These are phyloP conservation scores for Alternaria sp. DNA, from an alignment of 2,329 filamentous ascomycete genomes.

Conservation along the genomic window DNA sequence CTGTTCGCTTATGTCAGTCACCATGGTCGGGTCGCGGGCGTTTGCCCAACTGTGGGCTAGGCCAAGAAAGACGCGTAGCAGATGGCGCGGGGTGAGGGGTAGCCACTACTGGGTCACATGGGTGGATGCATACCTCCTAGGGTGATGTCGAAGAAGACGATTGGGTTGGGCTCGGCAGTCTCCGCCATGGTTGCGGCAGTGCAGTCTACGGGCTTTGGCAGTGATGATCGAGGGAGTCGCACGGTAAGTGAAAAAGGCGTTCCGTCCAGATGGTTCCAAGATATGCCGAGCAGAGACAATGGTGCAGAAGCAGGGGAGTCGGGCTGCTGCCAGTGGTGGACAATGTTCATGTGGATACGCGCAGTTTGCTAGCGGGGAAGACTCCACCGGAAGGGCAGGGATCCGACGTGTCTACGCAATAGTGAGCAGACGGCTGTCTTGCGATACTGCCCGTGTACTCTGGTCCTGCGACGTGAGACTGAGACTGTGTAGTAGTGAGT, in stretches of 20 bases:
- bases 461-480: not conserved
- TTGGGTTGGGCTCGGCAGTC: slow-evolving; percentile 51
- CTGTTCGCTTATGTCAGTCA: slow-evolving; percentile 36
- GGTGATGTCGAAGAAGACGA: slow-evolving; percentile 79
- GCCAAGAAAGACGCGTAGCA: slow-evolving; percentile 20
- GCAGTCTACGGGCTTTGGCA: slow-evolving; percentile 23
- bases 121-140: slow-evolving; percentile 68
- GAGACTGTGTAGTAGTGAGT: not conserved
- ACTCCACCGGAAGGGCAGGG: slow-evolving; percentile 12
- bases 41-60: slow-evolving; percentile 2
- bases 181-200: slow-evolving; percentile 47
- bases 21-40: not conserved
- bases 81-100: slow-evolving; percentile 20
- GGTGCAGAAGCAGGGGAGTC: slow-evolving; percentile 11
- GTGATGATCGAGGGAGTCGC: slow-evolving; percentile 5
- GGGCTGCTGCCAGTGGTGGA: slow-evolving; percentile 18
- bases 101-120: not conserved
- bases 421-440: not conserved
- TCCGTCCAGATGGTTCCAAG: not conserved
- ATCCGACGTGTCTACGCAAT: not conserved
- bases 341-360: not conserved
- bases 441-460: not conserved
- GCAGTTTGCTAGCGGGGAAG: slow-evolving; percentile 22
- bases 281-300: not conserved
- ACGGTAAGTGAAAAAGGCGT: not conserved